phyloP scores from a whole-genome alignment of 805 yeast genomes.

The Tetrapisispora namnaoensis region DNA sequence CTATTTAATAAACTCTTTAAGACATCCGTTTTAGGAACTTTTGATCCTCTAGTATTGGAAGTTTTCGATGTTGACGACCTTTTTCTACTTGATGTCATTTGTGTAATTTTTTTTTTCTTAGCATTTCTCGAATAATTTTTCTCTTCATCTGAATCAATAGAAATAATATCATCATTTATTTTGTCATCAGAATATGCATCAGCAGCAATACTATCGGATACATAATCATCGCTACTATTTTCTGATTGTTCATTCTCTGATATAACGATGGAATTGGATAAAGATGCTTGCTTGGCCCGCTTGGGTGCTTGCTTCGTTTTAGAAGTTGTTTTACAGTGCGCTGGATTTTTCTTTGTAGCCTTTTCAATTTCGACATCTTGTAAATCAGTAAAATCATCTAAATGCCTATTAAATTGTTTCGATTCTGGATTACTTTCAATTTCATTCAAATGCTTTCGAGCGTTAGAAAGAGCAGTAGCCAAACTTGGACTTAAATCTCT shows the following conservation, averaged over 20 bases:
- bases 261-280: conserved; percentile 10
- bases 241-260: conserved; percentile 4
- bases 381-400: too few species aligned
- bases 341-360: neutral
- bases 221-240: conserved; percentile 2
- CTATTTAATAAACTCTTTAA: conserved; percentile 21
- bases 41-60: conserved; percentile 5
- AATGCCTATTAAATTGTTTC: neutral
- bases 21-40: conserved; percentile 27
- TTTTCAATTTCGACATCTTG: neutral
- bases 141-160: conserved; percentile 6
- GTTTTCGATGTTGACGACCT: conserved; percentile 4
- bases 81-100: conserved; percentile 7
- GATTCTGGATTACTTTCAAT: neutral
- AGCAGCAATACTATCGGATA: neutral
- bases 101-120: neutral
- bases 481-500: neutral
- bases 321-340: too few species aligned
- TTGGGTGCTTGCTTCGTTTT: too few species aligned
- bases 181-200: conserved; percentile 9
- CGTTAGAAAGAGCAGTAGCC: conserved; percentile 2
- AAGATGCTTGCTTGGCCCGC: neutral
- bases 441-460: neutral
- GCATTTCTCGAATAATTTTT: neutral
- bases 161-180: conserved; percentile 4